Evolutionary conservation across 805 yeast species (phyloP).

Genomic region (Clavispora vitiphila): DNA sequence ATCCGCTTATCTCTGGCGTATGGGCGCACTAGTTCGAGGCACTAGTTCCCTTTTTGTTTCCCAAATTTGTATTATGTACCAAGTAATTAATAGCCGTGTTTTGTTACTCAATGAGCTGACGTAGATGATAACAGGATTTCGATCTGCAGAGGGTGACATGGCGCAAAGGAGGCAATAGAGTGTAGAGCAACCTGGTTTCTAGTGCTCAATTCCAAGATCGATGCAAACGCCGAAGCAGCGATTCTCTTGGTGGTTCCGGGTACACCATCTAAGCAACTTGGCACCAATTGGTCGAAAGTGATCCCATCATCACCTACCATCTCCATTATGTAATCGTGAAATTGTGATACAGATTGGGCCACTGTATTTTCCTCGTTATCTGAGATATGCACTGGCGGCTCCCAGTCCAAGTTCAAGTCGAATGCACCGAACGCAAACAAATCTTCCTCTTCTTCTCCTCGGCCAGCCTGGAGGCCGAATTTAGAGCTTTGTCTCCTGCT

Average conservation of each 20-base stretch:
- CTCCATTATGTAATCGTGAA: background rate
- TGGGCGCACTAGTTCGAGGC: background rate
- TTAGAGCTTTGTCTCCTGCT: background rate
- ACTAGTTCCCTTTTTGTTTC: background rate
- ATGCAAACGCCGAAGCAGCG: constrained; percentile 14
- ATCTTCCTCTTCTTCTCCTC: background rate
- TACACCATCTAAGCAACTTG: background rate
- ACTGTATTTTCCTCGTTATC: background rate
- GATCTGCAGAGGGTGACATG: background rate
- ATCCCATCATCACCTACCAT: background rate
- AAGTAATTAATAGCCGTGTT: background rate
- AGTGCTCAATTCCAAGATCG: constrained; percentile 10
- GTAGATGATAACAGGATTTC: no score
- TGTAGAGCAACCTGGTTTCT: background rate
- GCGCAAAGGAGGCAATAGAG: background rate
- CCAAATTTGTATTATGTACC: constrained; percentile 3
- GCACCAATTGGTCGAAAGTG: background rate
- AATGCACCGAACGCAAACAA: background rate
- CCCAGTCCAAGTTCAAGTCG: background rate
- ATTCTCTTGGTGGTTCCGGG: background rate
- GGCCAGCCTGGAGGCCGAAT: background rate
- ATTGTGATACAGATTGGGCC: background rate
- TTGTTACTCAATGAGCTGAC: background rate
- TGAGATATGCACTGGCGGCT: background rate
- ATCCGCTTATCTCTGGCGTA: background rate